These are phyloP conservation scores for Tuber aestivum DNA, from an alignment of 495 filamentous ascomycete species.

Conservation along the genomic window DNA sequence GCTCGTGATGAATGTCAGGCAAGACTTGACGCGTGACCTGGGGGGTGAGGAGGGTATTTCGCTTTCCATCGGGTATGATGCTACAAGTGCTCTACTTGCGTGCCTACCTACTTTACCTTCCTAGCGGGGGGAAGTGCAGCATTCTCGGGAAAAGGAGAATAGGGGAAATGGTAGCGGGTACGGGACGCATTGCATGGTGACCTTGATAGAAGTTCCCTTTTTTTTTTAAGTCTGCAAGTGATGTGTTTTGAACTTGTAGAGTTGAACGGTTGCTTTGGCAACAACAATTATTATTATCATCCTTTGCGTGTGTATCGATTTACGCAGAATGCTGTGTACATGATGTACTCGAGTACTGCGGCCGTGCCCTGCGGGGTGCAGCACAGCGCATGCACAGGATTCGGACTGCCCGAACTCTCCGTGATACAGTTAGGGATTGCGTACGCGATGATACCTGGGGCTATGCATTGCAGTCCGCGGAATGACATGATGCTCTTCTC, in stretches of 20 bases:
- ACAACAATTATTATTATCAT: no score
- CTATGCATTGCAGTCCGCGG: background rate
- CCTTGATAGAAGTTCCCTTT: background rate
- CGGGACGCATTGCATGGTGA: conserved; percentile 17
- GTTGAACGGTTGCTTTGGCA: background rate
- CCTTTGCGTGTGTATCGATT: background rate
- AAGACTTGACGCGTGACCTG: no score
- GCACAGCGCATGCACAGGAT: no score
- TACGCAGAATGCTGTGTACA: background rate
- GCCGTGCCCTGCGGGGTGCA: no score
- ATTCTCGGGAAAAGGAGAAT: background rate
- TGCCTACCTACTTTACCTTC: background rate
- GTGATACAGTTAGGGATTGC: background rate
- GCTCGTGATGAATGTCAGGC: background rate
- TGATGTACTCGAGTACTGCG: no score
- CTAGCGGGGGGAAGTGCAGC: background rate
- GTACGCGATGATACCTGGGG: background rate
- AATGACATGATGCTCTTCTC: background rate
- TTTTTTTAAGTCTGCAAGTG: background rate
- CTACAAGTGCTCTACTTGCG: background rate
- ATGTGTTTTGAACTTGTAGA: background rate
- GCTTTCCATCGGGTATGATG: no score
- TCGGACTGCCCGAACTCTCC: background rate
- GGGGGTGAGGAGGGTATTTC: no score
- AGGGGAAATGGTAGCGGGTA: conserved; percentile 7